phyloP scores from a whole-genome alignment of 108 stramenopile species.

The Discostella pseudostelligera region DNA sequence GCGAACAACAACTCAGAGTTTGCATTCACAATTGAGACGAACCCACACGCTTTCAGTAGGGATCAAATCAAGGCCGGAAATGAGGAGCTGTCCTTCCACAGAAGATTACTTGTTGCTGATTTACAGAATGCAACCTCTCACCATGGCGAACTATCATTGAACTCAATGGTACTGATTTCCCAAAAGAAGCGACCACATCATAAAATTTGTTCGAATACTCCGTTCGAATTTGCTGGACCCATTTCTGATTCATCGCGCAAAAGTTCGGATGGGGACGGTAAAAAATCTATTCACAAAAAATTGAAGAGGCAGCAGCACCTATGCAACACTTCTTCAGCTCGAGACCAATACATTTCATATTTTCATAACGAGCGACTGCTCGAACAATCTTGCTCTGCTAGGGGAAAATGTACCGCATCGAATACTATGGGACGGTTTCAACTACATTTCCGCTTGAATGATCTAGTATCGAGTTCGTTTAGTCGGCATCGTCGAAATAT shows the following conservation, averaged over 20 bases:
- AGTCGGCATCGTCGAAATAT: not conserved
- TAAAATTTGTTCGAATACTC: not conserved
- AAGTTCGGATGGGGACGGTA: not conserved
- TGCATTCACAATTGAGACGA: conserved; percentile 16
- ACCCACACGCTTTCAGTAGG: conserved; percentile 7
- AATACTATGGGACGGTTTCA: conserved; percentile 11
- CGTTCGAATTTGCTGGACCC: not conserved
- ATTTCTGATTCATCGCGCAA: conserved; percentile 18
- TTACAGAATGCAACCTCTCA: conserved; percentile 10
- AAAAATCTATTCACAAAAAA: conserved; percentile 30
- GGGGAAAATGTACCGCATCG: conserved; percentile 28
- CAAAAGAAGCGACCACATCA: conserved; percentile 17
- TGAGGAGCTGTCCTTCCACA: conserved; percentile 5
- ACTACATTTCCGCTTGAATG: conserved; percentile 26
- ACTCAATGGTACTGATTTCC: conserved; percentile 33
- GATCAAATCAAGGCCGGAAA: conserved; percentile 3
- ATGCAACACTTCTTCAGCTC: conserved; percentile 4
- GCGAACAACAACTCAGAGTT: not conserved
- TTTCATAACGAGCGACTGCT: conserved; percentile 16
- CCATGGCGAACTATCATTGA: conserved; percentile 19
- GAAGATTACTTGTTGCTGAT: conserved; percentile 24
- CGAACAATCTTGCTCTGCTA: conserved; percentile 10
- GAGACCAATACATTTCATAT: conserved; percentile 15
- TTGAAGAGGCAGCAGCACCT: conserved; percentile 16
- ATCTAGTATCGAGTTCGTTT: conserved; percentile 21